Base-by-base conservation (phyloP, 116 monocot species). In the Trichopus zeylanicus region DNA sequence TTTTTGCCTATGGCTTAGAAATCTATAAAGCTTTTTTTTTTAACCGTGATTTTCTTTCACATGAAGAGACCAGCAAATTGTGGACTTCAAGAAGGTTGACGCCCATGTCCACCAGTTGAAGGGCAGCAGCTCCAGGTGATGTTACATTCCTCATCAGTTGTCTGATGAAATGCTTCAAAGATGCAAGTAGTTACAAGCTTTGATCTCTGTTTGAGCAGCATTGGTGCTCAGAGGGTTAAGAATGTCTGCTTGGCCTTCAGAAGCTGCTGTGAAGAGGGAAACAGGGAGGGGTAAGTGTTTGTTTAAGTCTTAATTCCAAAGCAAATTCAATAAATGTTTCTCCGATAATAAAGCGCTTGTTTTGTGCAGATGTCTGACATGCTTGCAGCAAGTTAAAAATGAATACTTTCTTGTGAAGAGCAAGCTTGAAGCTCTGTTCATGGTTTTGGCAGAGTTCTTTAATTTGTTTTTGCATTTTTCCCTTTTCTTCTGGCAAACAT, bases 141-240 rank as follows among this genome's bases (percentile, higher is more conserved):
- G 42, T 47, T 5, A 0, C 18, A n/a, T 47, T 15, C 9, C 18
- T 47, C n/a, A n/a, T 16, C 9, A 11, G 5, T 15, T 4, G 18
- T 18, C n/a, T 47, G n/a, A n/a, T 18, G 16, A 47, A 47, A 47
- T 18, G 3, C 0, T 47, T 18, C 5, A 47, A 47, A 4, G 47
- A 10, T 47, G 0, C 11, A n/a, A n/a, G 0, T n/a, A 47, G n/a
- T 16, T 7, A 18, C 28, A 56, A 16, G 56, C 16, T 18, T 18
- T 42, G 25, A 26, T 15, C 26, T 59, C 3, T 57, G 6, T 22
- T 34, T 3, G 9, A 65, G 58, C 74, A 87, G 87, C 49, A 73
- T 87, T 26, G 87, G 87, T 48, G 82, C 79, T 35, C 62, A 79
- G 59, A 82, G 79, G 51, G 73, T 87, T 37, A 82, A 66, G 65